Evolutionary conservation across 1,139 yeast species (phyloP), one percentile per base, ranked within the genome.

Genomic region (Torulaspora globosa): DNA sequence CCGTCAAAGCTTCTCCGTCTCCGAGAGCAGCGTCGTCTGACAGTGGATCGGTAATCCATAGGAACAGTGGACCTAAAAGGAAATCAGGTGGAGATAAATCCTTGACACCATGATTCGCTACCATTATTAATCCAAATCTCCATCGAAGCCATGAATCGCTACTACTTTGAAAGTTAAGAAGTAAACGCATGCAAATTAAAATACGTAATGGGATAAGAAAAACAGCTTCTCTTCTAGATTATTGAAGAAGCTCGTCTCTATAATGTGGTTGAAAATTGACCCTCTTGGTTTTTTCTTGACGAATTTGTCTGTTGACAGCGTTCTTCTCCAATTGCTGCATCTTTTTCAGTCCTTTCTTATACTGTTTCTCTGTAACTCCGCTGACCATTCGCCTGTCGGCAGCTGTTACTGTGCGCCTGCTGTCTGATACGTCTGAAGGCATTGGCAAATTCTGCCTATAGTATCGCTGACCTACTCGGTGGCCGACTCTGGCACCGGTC

Each of bases 181-280:
- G 19, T 18, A 18, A 3, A 6, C n/a, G 6, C 23, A 7, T 7
- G 23, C 10, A 26, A 9, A 23, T 7, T 23, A 7, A 21, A 29
- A 24, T 37, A 16, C 15, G 21, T 21, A 14, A n/a, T 18, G 14
- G 12, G 18, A 29, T 29, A 14, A 1, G 10, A 6, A 14, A 31
- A 3, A 12, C 9, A 8, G 11, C 19, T 4, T 11, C 10, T 6
- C 18, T 9, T n/a, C 16, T 15, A 27, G 23, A 11, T 30, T 30
- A 58, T 46, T 62, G 66, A 55, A 81, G 70, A 57, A 78, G 72
- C 59, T 75, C 83, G 59, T 83, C 86, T 68, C 88, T 78, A 66
- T 65, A 82, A 63, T 82, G 81, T 24, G 76, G 75, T 65, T 82
- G 82, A 66, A 76, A 77, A 59, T 84, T 83, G 50, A 73, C 69